A percentile compares a stretch with the other conserved stretches of the same genome.
phyloP scores from a whole-genome alignment of 2,329 filamentous ascomycete genomes.

The Tolypocladium ovalisporum region DNA sequence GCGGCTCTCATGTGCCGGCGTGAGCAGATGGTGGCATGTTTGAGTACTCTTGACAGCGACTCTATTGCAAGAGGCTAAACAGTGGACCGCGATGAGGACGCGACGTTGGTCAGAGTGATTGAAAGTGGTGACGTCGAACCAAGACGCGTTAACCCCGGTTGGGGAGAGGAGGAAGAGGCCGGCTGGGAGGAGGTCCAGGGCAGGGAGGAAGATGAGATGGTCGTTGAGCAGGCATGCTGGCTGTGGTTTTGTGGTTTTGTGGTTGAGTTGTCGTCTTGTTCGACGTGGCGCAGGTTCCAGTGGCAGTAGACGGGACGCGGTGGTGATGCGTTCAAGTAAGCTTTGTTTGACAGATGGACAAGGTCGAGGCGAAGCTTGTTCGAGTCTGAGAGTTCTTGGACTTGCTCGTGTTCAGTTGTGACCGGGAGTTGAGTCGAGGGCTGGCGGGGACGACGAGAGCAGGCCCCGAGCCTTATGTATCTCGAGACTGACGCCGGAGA shows the following conservation, averaged over 20 bases:
- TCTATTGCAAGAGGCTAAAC: background rate
- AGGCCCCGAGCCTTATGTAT: slow-evolving; percentile 4
- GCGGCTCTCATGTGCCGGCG: slow-evolving; percentile 1
- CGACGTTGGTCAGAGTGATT: background rate
- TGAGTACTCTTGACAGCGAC: background rate
- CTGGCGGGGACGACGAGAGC: background rate
- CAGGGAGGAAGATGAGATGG: slow-evolving; percentile 57
- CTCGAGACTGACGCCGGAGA: slow-evolving; percentile 1
- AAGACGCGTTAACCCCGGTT: slow-evolving; percentile 37
- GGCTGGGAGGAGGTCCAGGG: slow-evolving; percentile 53
- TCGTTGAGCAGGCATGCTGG: slow-evolving; percentile 44
- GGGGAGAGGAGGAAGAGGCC: slow-evolving; percentile 54
- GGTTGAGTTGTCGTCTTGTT: slow-evolving; percentile 10
- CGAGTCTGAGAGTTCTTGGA: background rate
- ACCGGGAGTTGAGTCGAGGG: background rate
- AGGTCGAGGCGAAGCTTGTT: background rate
- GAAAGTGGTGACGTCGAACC: background rate
- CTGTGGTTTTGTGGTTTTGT: background rate
- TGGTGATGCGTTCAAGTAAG: background rate
- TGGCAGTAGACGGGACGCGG: slow-evolving; percentile 1
- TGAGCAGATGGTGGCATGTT: background rate
- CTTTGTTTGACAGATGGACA: background rate
- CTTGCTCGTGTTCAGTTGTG: background rate
- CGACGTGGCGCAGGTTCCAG: slow-evolving; percentile 6
- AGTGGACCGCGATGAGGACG: background rate